Percentiles rank a stretch among this genome's conserved stretches.
Evolutionary conservation across 306 rosid genomes (phyloP).

Genomic region (Betula pendula): DNA sequence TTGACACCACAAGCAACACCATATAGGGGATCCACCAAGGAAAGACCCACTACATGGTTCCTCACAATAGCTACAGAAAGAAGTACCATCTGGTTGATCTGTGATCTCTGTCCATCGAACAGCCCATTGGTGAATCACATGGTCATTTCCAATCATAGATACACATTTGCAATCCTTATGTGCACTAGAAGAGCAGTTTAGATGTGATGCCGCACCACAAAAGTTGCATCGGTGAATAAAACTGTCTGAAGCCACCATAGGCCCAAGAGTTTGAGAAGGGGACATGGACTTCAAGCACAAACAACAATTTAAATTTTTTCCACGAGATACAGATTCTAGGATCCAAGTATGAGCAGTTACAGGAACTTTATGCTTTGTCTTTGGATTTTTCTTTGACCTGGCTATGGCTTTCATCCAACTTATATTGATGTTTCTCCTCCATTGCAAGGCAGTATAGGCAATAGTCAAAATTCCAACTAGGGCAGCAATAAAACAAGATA

Average conservation of each 20-base stretch:
- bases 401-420: slow-evolving; percentile 98
- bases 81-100: slow-evolving; percentile 80
- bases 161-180: slow-evolving; percentile 95
- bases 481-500: slow-evolving; percentile 72
- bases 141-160: slow-evolving; percentile 79
- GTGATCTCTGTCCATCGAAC: slow-evolving; percentile 91
- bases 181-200: slow-evolving; percentile 76
- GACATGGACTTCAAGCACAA: slow-evolving; percentile 77
- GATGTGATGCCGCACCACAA: slow-evolving; percentile 92
- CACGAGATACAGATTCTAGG: slow-evolving; percentile 77
- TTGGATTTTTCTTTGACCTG: slow-evolving; percentile 86
- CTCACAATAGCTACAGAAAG: slow-evolving; percentile 91
- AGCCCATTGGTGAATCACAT: slow-evolving; percentile 93
- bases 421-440: slow-evolving; percentile 94
- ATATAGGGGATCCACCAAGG: slow-evolving; percentile 97
- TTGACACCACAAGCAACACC: slow-evolving; percentile 99
- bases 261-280: slow-evolving; percentile 86
- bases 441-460: slow-evolving; percentile 88
- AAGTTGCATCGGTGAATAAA: slow-evolving; percentile 72
- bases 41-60: slow-evolving; percentile 92
- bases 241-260: slow-evolving; percentile 72
- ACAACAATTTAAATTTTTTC: slow-evolving; percentile 89
- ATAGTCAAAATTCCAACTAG: slow-evolving; percentile 86
- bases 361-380: slow-evolving; percentile 72
- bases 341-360: slow-evolving; percentile 75